Evolutionary conservation across 257 asterid species (phyloP).

Genomic region (Capsicum chinense): DNA sequence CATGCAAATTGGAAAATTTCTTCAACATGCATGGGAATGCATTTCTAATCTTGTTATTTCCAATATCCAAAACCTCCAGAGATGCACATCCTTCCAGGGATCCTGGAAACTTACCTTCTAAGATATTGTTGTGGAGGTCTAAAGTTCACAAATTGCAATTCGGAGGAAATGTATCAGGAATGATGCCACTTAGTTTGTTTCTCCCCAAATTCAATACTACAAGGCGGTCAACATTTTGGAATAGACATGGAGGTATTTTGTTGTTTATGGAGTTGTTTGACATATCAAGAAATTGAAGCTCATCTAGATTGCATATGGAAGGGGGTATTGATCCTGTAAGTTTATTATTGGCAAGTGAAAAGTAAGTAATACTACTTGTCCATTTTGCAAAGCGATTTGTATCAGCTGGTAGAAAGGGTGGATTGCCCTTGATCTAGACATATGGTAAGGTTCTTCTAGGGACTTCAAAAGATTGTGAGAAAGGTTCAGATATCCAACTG

Average conservation of each 20-base stretch:
- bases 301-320: conserved; percentile 17
- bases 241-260: not conserved
- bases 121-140: conserved; percentile 18
- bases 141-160: conserved; percentile 2
- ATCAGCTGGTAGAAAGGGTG: conserved; percentile 33
- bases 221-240: not conserved
- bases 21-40: conserved; percentile 18
- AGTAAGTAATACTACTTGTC: conserved; percentile 15
- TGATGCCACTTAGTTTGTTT: conserved; percentile 13
- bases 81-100: conserved; percentile 18
- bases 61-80: conserved; percentile 23
- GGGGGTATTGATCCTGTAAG: conserved; percentile 15
- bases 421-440: conserved; percentile 35
- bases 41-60: conserved; percentile 25
- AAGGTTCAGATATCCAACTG: conserved; percentile 36
- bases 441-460: conserved; percentile 35
- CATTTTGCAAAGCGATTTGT: too few species aligned
- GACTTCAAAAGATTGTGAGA: conserved; percentile 40
- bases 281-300: conserved; percentile 23
- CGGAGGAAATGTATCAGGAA: not conserved
- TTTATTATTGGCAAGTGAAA: conserved; percentile 17
- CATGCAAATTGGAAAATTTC: not conserved
- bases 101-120: conserved; percentile 14
- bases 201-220: conserved; percentile 12
- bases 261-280: not conserved